A percentile compares a stretch with the other conserved stretches of the same genome.
Evolutionary conservation across 441 rosid genomes (phyloP).

Genomic region (Rhodomyrtus psidioides): DNA sequence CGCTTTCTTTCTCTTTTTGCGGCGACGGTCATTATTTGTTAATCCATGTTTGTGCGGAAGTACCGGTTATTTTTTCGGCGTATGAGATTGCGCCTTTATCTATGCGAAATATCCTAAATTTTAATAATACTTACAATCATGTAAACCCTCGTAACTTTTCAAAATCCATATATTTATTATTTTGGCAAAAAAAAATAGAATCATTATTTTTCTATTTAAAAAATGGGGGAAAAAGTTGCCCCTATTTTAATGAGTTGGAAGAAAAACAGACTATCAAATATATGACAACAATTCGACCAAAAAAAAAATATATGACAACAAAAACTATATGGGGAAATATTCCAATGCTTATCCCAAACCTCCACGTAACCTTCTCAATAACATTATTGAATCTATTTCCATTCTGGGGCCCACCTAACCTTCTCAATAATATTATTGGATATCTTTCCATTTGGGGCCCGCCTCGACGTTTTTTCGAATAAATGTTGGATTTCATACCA

Average conservation of each 20-base stretch:
- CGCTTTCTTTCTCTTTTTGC: not conserved
- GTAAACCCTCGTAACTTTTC: not conserved
- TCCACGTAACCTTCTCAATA: not conserved
- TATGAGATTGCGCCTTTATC: not conserved
- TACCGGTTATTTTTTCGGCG: not conserved
- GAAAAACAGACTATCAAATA: not conserved
- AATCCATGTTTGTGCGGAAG: not conserved
- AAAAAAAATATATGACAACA: no score
- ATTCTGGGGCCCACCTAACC: not conserved
- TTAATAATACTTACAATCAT: not conserved
- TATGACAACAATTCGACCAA: no score
- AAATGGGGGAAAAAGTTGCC: not conserved
- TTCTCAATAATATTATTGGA: not conserved
- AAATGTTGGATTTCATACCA: not conserved
- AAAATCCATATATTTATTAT: not conserved
- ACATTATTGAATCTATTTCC: not conserved
- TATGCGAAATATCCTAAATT: no score
- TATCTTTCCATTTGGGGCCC: not conserved
- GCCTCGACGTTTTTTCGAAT: not conserved
- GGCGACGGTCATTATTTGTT: not conserved
- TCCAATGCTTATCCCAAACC: not conserved
- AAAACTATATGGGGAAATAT: not conserved
- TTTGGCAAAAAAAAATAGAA: rapidly evolving
- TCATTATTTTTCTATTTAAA: not conserved
- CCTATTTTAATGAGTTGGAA: not conserved